Conservation (phyloP, 192 early-diverging fungal species). For the Podila epicladia region DNA sequence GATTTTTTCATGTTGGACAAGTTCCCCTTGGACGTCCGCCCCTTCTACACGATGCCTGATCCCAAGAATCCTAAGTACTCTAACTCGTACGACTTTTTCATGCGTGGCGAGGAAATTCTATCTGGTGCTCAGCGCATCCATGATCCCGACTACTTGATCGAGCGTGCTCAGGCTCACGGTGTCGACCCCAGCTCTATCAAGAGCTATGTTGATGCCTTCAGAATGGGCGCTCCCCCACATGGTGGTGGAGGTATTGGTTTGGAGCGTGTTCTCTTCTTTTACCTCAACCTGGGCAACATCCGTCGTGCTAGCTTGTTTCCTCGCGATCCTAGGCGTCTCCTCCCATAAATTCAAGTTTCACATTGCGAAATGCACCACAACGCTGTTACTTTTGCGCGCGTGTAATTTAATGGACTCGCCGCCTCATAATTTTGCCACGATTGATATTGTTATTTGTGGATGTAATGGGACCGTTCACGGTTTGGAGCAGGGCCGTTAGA, state of each 20-base stretch:
- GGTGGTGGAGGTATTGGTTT: slow-evolving; percentile 97
- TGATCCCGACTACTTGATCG: slow-evolving; percentile 81
- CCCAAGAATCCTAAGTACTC: slow-evolving; percentile 87
- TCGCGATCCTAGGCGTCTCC: slow-evolving; percentile 94
- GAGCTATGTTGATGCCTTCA: slow-evolving; percentile 95
- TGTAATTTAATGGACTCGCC: too few species aligned
- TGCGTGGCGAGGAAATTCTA: slow-evolving; percentile 98
- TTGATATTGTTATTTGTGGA: too few species aligned
- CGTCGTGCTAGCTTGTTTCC: slow-evolving; percentile 94
- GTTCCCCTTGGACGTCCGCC: slow-evolving; percentile 95
- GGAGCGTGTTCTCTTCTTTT: slow-evolving; percentile 98
- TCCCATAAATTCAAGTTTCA: slow-evolving; percentile 66
- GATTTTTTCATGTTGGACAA: slow-evolving; percentile 99
- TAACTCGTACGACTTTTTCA: slow-evolving; percentile 99
- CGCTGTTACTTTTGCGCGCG: too few species aligned
- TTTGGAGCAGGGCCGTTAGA: too few species aligned
- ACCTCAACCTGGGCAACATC: slow-evolving; percentile 94
- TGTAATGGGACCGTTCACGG: too few species aligned
- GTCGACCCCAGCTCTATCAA: slow-evolving; percentile 87
- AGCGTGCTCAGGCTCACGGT: slow-evolving; percentile 79
- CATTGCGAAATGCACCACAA: too few species aligned
- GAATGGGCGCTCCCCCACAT: slow-evolving; percentile 96
- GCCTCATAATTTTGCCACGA: too few species aligned
- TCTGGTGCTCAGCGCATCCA: slow-evolving; percentile 99
- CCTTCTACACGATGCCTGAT: slow-evolving; percentile 99